phyloP scores from a whole-genome alignment of 2,329 filamentous ascomycete genomes.

The Colletotrichum aenigma region DNA sequence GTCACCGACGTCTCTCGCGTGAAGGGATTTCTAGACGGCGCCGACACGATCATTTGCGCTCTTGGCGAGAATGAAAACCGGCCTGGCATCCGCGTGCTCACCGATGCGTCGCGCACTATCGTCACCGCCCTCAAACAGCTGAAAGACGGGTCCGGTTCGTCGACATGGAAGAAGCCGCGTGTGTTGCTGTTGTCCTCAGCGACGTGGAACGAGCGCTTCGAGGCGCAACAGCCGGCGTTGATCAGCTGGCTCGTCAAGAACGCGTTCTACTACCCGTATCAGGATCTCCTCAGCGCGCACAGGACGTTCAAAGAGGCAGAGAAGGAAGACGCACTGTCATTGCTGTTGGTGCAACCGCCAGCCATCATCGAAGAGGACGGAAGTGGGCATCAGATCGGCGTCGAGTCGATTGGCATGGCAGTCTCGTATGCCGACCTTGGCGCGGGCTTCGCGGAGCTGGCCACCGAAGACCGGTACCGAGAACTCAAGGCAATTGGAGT shows the following conservation, averaged over 20 bases:
- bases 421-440: conserved; percentile 7
- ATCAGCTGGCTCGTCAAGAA: background rate
- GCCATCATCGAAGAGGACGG: conserved; percentile 5
- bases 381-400: background rate
- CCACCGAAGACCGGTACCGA: background rate
- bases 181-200: conserved; percentile 1
- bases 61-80: conserved; percentile 13
- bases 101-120: background rate
- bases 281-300: conserved; percentile 5
- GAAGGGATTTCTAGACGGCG: background rate
- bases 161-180: background rate
- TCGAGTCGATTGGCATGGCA: background rate
- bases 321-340: background rate
- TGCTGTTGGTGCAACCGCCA: conserved; percentile 6
- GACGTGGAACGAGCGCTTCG: conserved; percentile 3
- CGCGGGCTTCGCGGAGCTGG: conserved; percentile 7
- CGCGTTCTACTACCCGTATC: conserved; percentile 11
- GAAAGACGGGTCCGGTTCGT: background rate
- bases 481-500: background rate
- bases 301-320: background rate
- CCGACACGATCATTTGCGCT: conserved; percentile 6
- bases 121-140: background rate
- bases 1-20: background rate
- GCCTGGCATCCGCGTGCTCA: background rate
- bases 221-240: background rate